Evolutionary conservation across 495 filamentous ascomycete species (phyloP), one percentile per base, ranked within the genome.

Genomic region (Trichoderma virens): DNA sequence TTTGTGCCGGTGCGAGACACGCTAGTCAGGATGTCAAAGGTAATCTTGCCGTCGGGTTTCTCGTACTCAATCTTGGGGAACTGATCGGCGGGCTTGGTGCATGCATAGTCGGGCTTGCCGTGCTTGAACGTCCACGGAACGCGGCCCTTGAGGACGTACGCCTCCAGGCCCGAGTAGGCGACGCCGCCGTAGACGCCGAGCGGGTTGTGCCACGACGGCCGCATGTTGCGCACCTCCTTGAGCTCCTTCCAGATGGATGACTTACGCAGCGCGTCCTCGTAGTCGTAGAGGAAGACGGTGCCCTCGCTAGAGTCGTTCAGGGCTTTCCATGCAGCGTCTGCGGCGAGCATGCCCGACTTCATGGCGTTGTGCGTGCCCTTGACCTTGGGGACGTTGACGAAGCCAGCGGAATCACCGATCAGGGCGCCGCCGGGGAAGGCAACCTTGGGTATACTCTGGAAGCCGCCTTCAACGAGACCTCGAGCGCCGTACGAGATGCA

Each of bases 311-410:
- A 73, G 64, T 79, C 85, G 41, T 75, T 71, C 32, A 99, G 78
- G 5, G 94, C 94, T 14, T 79, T 78, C 76, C 85, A 98, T 7
- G 92, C 82, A 16, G 95, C 89, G 73, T 98, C 91, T 14, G 94
- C 94, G 13, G 95, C 95, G 23, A 99, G 80, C 91, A 98, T 99
- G 65, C 94, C 94, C 3, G 89, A 92, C 71, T 90, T 91, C 93
- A 99, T 98, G 31, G 94, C 90, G 20, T 94, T 96, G 75, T 99
- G 94, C 6, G 93, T 97, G 67, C 94, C 94, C 76, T 99, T 99
- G 74, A 99, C 90, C 78, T 99, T 98, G 43, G 94, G 94, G 28
- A 99, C 90, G 73, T 99, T 99, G 71, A 99, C 80, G 73, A 99
- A 97, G 13, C 94, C 94, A 39, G 94, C 94, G 20, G 93, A 92